Base-by-base conservation (phyloP, 139 green algal species). In the Picochlorum sp. region DNA sequence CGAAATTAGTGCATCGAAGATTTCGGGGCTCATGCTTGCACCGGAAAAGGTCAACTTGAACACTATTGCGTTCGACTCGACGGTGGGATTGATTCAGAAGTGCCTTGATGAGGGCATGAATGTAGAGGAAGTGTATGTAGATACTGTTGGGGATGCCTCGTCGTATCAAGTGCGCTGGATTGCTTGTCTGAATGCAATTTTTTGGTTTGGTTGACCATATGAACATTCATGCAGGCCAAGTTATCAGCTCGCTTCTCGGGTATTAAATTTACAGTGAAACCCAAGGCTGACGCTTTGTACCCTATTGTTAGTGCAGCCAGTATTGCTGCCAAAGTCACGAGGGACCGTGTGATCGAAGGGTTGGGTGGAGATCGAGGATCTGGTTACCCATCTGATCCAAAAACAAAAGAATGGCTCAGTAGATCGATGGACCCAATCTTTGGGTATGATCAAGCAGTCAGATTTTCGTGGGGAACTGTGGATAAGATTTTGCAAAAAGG, bases 111-210 rank as follows among this genome's bases (percentile, higher is more conserved):
- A 15, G 0, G 86, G 86, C 0, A 73, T 89, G 24, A 76, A 83
- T 47, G 54, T 96, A n/a, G 61, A 67, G 14, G 71, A 95, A 74
- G 76, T 92, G 2, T 98, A 86, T 67, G 81, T 98, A 6, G 92
- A 98, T 72, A 97, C 92, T 1, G 83, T 98, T 8, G 92, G 92
- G 6, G 89, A 97, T 60, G 69, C 90, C 6, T 82, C 81, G 1
- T 56, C 45, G 28, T 66, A 74, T 47, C 45, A 23, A 51, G 65
- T 54, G 4, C 47, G 47, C 2, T 62, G 37, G 2, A 38, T 54
- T 21, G 8, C 18, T 4, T 13, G 34, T 41, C 7, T 26, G 24
- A 26, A 26, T 1, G 23, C 23, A 28, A 57, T 26, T 51, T 51
- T 31, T 14, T 51, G 9, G 6, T 31, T 51, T 3, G 23, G 23